Evolutionary conservation across 345 rosid genomes (phyloP).

Genomic region (Durio zibethinus): DNA sequence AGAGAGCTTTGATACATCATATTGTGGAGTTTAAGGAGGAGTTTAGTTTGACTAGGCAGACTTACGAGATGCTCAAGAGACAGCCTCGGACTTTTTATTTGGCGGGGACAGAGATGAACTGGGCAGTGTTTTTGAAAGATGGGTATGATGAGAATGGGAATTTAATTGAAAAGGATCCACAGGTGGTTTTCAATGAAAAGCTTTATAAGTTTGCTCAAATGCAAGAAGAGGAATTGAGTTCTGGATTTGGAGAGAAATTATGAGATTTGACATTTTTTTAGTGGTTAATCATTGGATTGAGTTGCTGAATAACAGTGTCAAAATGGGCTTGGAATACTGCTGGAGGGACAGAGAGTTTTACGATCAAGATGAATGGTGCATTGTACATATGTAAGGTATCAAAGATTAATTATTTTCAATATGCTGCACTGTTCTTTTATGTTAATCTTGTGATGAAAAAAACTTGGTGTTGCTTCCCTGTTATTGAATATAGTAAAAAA

Average conservation of each 20-base stretch:
- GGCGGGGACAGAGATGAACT: conserved; percentile 96
- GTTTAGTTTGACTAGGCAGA: conserved; percentile 78
- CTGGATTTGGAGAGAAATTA: conserved; percentile 14
- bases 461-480: neutral
- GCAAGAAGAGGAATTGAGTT: conserved; percentile 37
- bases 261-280: neutral
- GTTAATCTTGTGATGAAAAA: neutral
- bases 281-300: neutral
- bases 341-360: neutral
- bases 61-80: conserved; percentile 76
- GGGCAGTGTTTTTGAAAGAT: conserved; percentile 76
- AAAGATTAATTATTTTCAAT: neutral
- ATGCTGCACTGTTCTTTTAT: neutral
- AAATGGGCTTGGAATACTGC: neutral
- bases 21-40: conserved; percentile 91
- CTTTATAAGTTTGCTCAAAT: conserved; percentile 47
- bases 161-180: conserved; percentile 69
- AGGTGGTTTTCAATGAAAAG: conserved; percentile 66
- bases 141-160: conserved; percentile 53
- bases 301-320: neutral
- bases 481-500: neutral
- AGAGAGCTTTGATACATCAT: conserved; percentile 81
- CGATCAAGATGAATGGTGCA: neutral
- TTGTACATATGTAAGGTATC: neutral
- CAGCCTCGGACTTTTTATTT: conserved; percentile 75